Evolutionary conservation across 306 rosid genomes (phyloP).

Genomic region (Vigna mungo): DNA sequence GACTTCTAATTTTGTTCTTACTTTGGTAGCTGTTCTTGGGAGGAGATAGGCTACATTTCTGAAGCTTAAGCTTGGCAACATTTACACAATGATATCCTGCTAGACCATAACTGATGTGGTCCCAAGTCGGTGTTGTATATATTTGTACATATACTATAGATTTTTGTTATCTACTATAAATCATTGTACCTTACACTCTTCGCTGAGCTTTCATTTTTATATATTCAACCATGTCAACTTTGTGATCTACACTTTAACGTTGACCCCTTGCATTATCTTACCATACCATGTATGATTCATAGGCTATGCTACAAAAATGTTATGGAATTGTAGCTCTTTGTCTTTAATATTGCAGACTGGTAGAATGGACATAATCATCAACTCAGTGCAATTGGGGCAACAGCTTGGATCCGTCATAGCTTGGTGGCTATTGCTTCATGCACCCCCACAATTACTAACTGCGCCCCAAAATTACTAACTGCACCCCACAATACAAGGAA

Average conservation of each 20-base stretch:
- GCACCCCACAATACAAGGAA: too few species aligned
- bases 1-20: conserved; percentile 9
- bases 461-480: too few species aligned
- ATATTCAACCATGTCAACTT: neutral
- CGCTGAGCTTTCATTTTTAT: conserved; percentile 17
- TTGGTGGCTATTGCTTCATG: neutral
- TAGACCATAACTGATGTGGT: conserved; percentile 29
- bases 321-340: neutral
- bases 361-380: neutral
- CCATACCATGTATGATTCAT: neutral
- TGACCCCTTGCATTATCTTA: neutral
- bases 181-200: conserved; percentile 24
- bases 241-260: neutral
- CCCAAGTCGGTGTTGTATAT: conserved; percentile 40
- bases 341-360: neutral
- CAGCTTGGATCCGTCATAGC: neutral
- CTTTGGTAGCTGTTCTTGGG: neutral
- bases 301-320: neutral
- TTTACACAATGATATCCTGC: conserved; percentile 19
- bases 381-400: neutral
- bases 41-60: conserved; percentile 21
- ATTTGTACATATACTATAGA: conserved; percentile 48
- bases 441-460: too few species aligned
- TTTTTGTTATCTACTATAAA: conserved; percentile 36
- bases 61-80: conserved; percentile 19